These are phyloP conservation scores for Pythium scleroteichum DNA, from an alignment of 352 stramenopile genomes.

Conservation along the genomic window DNA sequence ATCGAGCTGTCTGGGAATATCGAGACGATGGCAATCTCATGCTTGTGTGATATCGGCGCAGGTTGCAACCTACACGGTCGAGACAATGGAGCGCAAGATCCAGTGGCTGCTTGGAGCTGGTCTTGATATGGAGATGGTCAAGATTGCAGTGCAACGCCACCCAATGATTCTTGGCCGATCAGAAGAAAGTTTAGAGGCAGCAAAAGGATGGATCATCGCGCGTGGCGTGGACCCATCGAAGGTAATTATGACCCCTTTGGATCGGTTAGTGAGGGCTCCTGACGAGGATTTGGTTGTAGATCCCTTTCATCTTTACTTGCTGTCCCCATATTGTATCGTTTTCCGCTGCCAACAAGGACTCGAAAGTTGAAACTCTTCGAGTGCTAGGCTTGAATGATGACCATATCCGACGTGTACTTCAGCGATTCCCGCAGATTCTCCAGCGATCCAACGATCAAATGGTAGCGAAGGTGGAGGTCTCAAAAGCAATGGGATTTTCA, in stretches of 20 bases:
- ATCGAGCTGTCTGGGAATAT: background rate
- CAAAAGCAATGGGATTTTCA: conserved; percentile 36
- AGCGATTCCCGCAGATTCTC: conserved; percentile 46
- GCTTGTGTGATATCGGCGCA: background rate
- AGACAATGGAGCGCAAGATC: conserved; percentile 16
- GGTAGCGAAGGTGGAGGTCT: conserved; percentile 31
- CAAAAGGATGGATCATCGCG: conserved; percentile 16
- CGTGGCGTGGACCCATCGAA: conserved; percentile 11
- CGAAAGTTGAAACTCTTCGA: conserved; percentile 42
- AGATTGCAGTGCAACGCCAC: conserved; percentile 4
- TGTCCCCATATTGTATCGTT: conserved; percentile 48
- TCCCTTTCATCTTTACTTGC: conserved; percentile 49
- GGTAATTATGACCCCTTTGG: conserved; percentile 8
- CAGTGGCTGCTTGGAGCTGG: conserved; percentile 9
- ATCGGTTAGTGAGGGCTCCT: background rate
- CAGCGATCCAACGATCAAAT: conserved; percentile 36
- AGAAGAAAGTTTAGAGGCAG: conserved; percentile 10
- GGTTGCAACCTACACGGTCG: conserved; percentile 4
- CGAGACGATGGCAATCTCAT: background rate
- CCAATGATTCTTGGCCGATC: conserved; percentile 17
- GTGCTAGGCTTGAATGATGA: conserved; percentile 34
- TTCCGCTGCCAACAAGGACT: conserved; percentile 44
- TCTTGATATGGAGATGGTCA: conserved; percentile 1
- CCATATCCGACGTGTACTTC: conserved; percentile 45
- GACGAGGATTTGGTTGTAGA: conserved; percentile 21